A percentile compares a stretch with the other conserved stretches of the same genome.
These are phyloP conservation scores for Porodaedalea pini DNA, from an alignment of 1,284 basidiomycete species.

Conservation along the genomic window DNA sequence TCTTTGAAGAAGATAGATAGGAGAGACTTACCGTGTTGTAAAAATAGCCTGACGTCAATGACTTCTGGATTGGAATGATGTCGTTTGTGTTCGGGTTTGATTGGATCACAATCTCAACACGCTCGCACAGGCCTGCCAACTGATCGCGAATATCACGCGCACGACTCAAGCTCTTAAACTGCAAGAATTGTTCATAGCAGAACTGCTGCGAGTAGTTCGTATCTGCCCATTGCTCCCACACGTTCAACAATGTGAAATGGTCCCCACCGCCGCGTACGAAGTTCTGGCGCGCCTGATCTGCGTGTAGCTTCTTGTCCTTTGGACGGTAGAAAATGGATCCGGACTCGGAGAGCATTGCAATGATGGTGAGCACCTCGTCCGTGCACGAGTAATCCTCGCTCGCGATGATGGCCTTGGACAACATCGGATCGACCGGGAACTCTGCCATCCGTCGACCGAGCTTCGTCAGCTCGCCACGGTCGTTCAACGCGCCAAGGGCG, in stretches of 20 bases:
- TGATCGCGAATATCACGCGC: slow-evolving; percentile 97
- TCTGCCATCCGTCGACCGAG: slow-evolving; percentile 97
- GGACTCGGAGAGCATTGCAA: slow-evolving; percentile 96
- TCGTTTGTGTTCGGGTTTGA: slow-evolving; percentile 89
- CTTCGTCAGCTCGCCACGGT: slow-evolving; percentile 94
- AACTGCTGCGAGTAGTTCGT: slow-evolving; percentile 93
- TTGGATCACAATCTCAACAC: slow-evolving; percentile 90
- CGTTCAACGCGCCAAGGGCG: slow-evolving; percentile 93
- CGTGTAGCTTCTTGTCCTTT: slow-evolving; percentile 95
- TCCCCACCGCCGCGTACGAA: slow-evolving; percentile 96
- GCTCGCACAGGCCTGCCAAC: slow-evolving; percentile 90
- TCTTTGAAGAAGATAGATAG: background rate
- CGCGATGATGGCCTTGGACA: slow-evolving; percentile 94
- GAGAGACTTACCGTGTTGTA: slow-evolving; percentile 79
- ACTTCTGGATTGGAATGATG: slow-evolving; percentile 90
- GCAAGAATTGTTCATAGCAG: slow-evolving; percentile 95
- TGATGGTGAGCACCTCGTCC: slow-evolving; percentile 96
- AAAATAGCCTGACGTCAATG: slow-evolving; percentile 93
- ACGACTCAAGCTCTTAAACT: slow-evolving; percentile 92
- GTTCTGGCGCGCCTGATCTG: slow-evolving; percentile 95
- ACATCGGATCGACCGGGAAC: slow-evolving; percentile 97
- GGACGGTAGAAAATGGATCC: slow-evolving; percentile 94
- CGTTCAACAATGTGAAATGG: slow-evolving; percentile 94
- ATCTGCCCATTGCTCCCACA: slow-evolving; percentile 99
- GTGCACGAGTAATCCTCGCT: slow-evolving; percentile 95